Evolutionary conservation across 345 rosid genomes (phyloP).

Genomic region (Brassica nigra): DNA sequence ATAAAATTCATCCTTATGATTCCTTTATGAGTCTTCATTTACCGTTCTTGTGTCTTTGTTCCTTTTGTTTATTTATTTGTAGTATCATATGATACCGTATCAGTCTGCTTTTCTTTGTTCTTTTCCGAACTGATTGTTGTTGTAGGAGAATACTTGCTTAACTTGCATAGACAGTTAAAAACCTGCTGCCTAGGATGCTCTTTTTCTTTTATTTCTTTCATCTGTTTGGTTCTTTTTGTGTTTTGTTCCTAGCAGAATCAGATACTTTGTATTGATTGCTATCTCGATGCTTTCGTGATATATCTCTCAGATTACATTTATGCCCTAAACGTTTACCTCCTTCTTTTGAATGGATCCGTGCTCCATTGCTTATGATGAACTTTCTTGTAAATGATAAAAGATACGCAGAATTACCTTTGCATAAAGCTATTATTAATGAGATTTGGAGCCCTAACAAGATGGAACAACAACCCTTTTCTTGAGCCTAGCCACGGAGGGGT

Average conservation of each 20-base stretch:
- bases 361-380: constrained; percentile 1
- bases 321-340: not conserved
- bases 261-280: constrained; percentile 12
- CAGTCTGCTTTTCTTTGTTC: not conserved
- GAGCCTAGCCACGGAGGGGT: not conserved
- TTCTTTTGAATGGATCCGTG: constrained; percentile 20
- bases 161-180: constrained; percentile 18
- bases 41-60: constrained; percentile 4
- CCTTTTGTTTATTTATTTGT: not conserved
- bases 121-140: not conserved
- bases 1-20: constrained; percentile 37
- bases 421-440: constrained; percentile 4
- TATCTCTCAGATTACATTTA: not conserved
- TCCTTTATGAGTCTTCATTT: constrained; percentile 8
- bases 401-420: constrained; percentile 15
- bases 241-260: constrained; percentile 20
- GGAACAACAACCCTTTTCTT: constrained; percentile 21
- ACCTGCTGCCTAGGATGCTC: constrained; percentile 14
- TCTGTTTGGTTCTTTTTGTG: constrained; percentile 11
- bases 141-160: constrained; percentile 7
- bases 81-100: not conserved
- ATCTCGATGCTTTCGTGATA: constrained; percentile 18
- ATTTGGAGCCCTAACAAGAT: not conserved
- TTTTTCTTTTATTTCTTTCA: not conserved
- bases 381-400: constrained; percentile 9